Evolutionary conservation across 805 yeast genomes (phyloP).

Genomic region (Candida endomychidarum): DNA sequence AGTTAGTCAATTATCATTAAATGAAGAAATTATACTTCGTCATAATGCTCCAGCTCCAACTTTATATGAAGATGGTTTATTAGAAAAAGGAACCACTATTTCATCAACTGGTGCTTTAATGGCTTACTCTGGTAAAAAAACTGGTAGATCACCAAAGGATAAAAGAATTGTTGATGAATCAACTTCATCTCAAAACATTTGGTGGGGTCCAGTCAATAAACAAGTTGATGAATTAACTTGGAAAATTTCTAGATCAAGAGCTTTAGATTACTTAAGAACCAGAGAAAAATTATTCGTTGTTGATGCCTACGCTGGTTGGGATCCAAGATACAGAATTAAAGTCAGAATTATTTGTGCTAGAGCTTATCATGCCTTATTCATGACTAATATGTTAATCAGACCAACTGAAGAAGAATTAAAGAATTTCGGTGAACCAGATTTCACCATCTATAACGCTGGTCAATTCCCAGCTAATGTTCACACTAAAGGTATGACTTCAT

Average conservation of each 20-base stretch:
- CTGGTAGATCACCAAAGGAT: conserved; percentile 98
- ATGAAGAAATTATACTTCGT: conserved; percentile 65
- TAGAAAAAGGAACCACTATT: conserved; percentile 87
- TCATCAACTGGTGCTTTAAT: conserved; percentile 92
- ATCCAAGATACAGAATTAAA: conserved; percentile 93
- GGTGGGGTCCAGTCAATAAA: conserved; percentile 99
- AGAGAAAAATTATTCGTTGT: conserved; percentile 91
- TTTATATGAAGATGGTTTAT: conserved; percentile 89
- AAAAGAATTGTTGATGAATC: conserved; percentile 96
- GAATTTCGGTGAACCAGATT: conserved; percentile 94
- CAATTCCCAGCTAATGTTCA: conserved; percentile 96
- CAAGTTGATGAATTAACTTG: conserved; percentile 92
- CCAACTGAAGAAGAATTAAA: conserved; percentile 88
- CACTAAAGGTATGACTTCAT: conserved; percentile 96
- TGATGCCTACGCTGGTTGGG: conserved; percentile 99
- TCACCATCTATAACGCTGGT: conserved; percentile 97
- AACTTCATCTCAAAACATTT: conserved; percentile 75
- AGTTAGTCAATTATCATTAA: conserved; percentile 45
- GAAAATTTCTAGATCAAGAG: conserved; percentile 94
- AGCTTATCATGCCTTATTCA: conserved; percentile 96
- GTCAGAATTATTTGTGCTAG: conserved; percentile 96
- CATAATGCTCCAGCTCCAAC: conserved; percentile 94
- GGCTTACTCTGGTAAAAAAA: conserved; percentile 93
- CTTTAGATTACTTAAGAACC: conserved; percentile 93
- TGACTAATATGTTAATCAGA: conserved; percentile 96